Evolutionary conservation across 2,329 filamentous ascomycete genomes (phyloP).

Genomic region (Penicillium sp.): DNA sequence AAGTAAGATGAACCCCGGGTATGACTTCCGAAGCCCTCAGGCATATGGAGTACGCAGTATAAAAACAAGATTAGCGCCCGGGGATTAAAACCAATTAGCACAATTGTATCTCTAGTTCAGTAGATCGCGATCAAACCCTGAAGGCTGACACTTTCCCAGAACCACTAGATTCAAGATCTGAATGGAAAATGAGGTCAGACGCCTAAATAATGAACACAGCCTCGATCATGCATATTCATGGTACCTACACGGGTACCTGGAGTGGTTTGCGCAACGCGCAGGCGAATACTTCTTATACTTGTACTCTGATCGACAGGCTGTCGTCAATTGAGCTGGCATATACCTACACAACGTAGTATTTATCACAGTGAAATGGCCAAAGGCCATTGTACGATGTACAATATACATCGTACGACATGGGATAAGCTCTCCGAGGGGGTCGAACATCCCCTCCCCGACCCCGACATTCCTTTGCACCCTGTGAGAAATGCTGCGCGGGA

Average conservation of each 20-base stretch:
- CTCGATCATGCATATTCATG: neutral
- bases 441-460: neutral
- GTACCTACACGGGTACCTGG: conserved; percentile 2
- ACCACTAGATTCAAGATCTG: neutral
- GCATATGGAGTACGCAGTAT: neutral
- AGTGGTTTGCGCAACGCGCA: neutral
- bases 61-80: neutral
- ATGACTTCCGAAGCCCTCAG: neutral
- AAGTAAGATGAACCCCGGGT: neutral
- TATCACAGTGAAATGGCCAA: neutral
- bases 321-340: neutral
- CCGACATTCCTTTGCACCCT: conserved; percentile 3
- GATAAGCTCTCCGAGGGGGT: conserved; percentile 1
- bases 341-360: neutral
- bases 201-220: neutral
- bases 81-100: neutral
- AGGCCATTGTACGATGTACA: neutral
- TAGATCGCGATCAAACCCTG: neutral
- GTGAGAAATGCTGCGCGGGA: neutral
- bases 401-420: neutral
- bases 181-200: neutral
- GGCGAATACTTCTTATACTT: neutral
- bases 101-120: neutral
- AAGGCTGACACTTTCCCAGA: neutral
- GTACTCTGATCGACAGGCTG: conserved; percentile 1